Base-by-base conservation (phyloP, 2,329 filamentous ascomycete species). In the Calcarisporium arbuscula region DNA sequence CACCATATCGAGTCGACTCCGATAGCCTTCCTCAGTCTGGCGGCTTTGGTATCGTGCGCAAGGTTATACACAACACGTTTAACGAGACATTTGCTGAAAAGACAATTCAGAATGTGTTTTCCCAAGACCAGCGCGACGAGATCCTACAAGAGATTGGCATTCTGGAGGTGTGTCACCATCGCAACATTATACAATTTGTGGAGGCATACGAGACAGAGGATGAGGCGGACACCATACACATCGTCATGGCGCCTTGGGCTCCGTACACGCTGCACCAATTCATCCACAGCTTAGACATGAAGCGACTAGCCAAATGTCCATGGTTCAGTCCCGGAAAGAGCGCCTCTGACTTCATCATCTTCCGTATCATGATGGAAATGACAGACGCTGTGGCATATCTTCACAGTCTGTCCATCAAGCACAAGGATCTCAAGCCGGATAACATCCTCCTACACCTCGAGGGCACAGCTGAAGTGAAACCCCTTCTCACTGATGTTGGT, bases 351-450 rank as follows among this genome's bases (percentile, higher is more conserved):
- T 19, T 17, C 28, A 12, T 17, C 28, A 8, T 30, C 28, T 19
- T n/a, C 17, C 33, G 16, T 18, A 35, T 35, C 5, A 35, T 35
- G 19, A 17, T 15, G 14, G 27, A 25, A 17, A 17, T 35, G 5
- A 28, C 33, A 4, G 19, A 19, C 4, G 33, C 33, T 6, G 33
- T 35, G 17, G 27, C 14, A 14, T 35, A 16, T 12, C 33, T 35
- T 7, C 33, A 35, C 14, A 11, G 14, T 5, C 27, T 20, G 6
- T 17, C 8, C 11, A 35, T 35, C 11, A 35, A 35, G 20, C 33
- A 35, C 26, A 35, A 35, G 33, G 33, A 35, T 22, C 15, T 35
- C 2, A 35, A 35, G 16, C 33, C 33, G 5, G 18, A 35, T 8
- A 35, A 35, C 19, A 35, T 35, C 4, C 33, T 35, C 10, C 8